Percentiles rank a stretch among this genome's conserved stretches.
These are phyloP conservation scores for Zygosaccharomyces siamensis DNA, from an alignment of 805 yeast genomes.

Conservation along the genomic window DNA sequence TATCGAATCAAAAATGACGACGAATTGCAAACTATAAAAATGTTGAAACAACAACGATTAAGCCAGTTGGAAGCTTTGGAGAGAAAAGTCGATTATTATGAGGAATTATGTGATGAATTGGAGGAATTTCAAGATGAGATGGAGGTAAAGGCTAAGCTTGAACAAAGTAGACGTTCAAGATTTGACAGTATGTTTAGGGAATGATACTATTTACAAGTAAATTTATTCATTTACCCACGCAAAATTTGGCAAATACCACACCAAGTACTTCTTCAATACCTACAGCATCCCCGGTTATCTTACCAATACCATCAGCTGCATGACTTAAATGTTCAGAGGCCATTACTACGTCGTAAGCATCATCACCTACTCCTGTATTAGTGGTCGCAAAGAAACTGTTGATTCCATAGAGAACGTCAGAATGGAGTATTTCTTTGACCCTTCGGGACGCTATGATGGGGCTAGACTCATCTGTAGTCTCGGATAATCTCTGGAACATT, in stretches of 20 bases:
- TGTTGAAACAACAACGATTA: slow-evolving; percentile 19
- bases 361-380: slow-evolving; percentile 16
- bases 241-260: slow-evolving; percentile 84
- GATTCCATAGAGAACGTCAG: slow-evolving; percentile 74
- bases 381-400: slow-evolving; percentile 52
- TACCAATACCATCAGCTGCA: slow-evolving; percentile 84
- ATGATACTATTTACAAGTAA: not conserved
- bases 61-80: slow-evolving; percentile 33
- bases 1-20: slow-evolving; percentile 25
- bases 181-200: slow-evolving; percentile 1
- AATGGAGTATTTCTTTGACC: slow-evolving; percentile 64
- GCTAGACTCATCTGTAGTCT: slow-evolving; percentile 44
- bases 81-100: slow-evolving; percentile 38
- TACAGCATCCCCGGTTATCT: slow-evolving; percentile 82
- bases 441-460: slow-evolving; percentile 73
- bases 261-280: slow-evolving; percentile 90
- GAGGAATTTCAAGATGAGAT: slow-evolving; percentile 59
- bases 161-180: slow-evolving; percentile 17
- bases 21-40: slow-evolving; percentile 30
- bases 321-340: slow-evolving; percentile 72
- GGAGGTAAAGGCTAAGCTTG: slow-evolving; percentile 39
- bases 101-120: slow-evolving; percentile 48
- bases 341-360: slow-evolving; percentile 62
- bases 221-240: slow-evolving; percentile 75
- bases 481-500: slow-evolving; percentile 46